Conservation (phyloP, 2,329 filamentous ascomycete species). For the Microcyclosporella mali region DNA sequence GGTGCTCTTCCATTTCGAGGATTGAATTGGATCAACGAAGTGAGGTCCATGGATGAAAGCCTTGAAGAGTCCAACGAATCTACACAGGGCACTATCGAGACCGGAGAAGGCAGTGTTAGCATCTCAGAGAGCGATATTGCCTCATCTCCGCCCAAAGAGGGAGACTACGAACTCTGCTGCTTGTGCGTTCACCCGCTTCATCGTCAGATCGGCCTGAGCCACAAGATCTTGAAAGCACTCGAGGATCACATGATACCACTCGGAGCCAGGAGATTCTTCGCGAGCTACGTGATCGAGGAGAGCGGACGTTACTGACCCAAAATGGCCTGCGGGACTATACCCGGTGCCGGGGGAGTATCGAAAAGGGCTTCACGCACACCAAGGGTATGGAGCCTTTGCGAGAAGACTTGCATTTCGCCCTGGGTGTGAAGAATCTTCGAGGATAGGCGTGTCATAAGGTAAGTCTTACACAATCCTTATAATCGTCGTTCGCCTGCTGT, state of each 20-base stretch:
- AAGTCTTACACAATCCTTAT: not conserved
- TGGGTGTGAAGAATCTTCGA: slow-evolving; percentile 12
- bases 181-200: slow-evolving; percentile 21
- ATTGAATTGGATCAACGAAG: slow-evolving; percentile 17
- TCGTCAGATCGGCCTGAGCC: slow-evolving; percentile 14
- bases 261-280: slow-evolving; percentile 16
- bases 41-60: slow-evolving; percentile 4
- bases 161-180: slow-evolving; percentile 25
- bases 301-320: slow-evolving; percentile 22
- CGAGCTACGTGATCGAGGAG: slow-evolving; percentile 20
- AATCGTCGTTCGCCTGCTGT: not conserved
- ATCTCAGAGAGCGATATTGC: not conserved
- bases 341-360: slow-evolving; percentile 17
- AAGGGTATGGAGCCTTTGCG: slow-evolving; percentile 16
- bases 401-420: slow-evolving; percentile 20
- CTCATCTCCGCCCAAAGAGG: not conserved
- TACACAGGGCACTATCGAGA: not conserved
- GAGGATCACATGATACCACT: slow-evolving; percentile 7
- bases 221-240: slow-evolving; percentile 11
- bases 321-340: slow-evolving; percentile 15
- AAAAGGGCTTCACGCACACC: slow-evolving; percentile 20
- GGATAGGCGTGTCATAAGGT: too few species aligned
- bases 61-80: not conserved
- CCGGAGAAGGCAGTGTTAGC: not conserved
- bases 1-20: slow-evolving; percentile 21